Base-by-base conservation (phyloP, 768 basidiomycete genomes). In the Phlebiopsis gigantea region DNA sequence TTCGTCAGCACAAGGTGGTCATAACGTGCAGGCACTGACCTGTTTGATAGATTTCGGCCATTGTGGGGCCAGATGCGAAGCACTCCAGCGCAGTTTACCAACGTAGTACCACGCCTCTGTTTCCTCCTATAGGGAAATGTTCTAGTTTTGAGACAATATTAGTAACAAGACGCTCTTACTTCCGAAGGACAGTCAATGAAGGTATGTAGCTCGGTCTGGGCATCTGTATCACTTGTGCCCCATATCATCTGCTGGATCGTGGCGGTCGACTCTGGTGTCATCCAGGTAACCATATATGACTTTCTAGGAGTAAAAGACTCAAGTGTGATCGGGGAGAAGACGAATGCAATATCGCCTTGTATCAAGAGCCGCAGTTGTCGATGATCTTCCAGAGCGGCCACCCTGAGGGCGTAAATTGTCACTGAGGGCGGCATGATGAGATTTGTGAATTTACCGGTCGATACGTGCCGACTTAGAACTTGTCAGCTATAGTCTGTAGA, bases 211-310 rank as follows among this genome's bases (percentile, higher is more conserved):
- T 2, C 8, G 2, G 17, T 39, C 17, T 39, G 34, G 2, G 34
- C 12, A 9, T 17, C 12, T 17, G 34, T 12, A 39, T 39, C 17
- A 2, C 17, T 39, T 39, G 31, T 34, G 7, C 34, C 34, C 34
- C 34, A 39, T 9, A 39, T 2, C 34, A 12, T 10, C 17, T 9
- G 3, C 34, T 9, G 34, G 34, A 9, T 2, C 4, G 3, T 39
- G 3, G 8, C 34, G 34, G 17, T 39, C 12, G 34, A 5, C 15
- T 51, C 34, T 7, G 10, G 50, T 1, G 19, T 41, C 21, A 39
- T 39, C 57, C 57, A 58, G 44, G 19, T 52, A 9, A 58, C 30
- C 46, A 56, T 45, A 30, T 30, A 45, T 10, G 55, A n/a, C n/a
- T 48, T 10, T 46, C 30, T 8, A 34, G 31, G 34, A 39, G 8